Evolutionary conservation across 2,329 filamentous ascomycete genomes (phyloP), one percentile per base, ranked within the genome.

Genomic region (Nigrospora osmanthi): DNA sequence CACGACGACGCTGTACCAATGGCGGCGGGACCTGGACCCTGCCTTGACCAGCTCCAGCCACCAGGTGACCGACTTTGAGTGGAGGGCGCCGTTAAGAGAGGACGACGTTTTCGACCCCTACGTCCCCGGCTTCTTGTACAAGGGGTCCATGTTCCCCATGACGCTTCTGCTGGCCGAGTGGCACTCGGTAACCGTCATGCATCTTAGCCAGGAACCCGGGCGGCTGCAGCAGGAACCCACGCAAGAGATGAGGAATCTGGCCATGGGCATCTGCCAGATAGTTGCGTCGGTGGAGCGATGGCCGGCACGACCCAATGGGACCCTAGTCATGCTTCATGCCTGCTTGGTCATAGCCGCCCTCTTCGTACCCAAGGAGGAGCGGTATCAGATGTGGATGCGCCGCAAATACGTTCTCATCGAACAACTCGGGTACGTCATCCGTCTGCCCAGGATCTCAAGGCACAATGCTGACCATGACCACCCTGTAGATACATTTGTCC

Each of bases 331-430:
- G 36, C 78, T 86, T 36, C 89, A 95, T 58, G 81, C 87, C 12
- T 81, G 80, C 53, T 68, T 97, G 33, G 84, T 82, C 1, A 83
- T 96, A 47, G 81, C 86, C 2, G 76, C 80, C 11, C 69, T 95
- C 42, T 93, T 93, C 58, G 66, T 96, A n/a, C 88, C 86, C 0
- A 81, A 80, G 50, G 86, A 95, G 49, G 59, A 70, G 23, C 80
- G 73, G 51, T 81, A 94, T 58, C 78, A 80, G 11, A 81, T 81
- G 72, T 97, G 90, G 90, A 75, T 83, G 51, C 80, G 89, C 49
- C 76, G 77, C 54, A 91, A 87, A 62, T 82, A 95, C 61, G 89
- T 88, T 15, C 68, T 78, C 43, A 73, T 95, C 38, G 91, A 97
- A 65, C 75, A 76, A 48, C 70, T 82, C 59, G 90, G 90, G 89